Evolutionary conservation across 2,329 filamentous ascomycete species (phyloP).

Genomic region (Fusarium sp.): DNA sequence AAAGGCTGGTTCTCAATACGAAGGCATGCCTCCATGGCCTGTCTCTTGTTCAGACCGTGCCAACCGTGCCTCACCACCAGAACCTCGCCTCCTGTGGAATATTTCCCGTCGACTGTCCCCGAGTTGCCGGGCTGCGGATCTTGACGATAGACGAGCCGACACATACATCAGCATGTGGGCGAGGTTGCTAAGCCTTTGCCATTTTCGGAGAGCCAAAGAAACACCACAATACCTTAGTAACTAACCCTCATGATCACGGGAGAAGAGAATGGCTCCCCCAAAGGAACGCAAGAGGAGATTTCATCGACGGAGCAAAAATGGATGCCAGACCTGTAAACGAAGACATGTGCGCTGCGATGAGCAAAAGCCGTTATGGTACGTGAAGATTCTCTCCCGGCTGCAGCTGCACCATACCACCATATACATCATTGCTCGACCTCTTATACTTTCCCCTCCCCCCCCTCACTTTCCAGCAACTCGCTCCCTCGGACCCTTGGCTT

Average conservation of each 20-base stretch:
- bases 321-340: conserved; percentile 53
- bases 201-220: conserved; percentile 26
- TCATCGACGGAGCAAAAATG: conserved; percentile 53
- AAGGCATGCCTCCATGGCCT: conserved; percentile 41
- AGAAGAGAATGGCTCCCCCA: conserved; percentile 49
- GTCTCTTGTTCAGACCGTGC: conserved; percentile 38
- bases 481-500: conserved; percentile 23
- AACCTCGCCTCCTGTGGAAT: conserved; percentile 37
- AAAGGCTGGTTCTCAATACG: conserved; percentile 46
- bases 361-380: conserved; percentile 59
- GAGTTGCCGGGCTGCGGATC: conserved; percentile 30
- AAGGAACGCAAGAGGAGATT: conserved; percentile 54
- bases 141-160: conserved; percentile 38
- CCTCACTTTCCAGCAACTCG: conserved; percentile 15
- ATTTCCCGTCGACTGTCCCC: conserved; percentile 44
- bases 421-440: conserved; percentile 16
- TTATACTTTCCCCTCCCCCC: conserved; percentile 21
- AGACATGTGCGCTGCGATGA: conserved; percentile 62
- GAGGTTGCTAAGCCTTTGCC: conserved; percentile 16
- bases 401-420: neutral
- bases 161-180: conserved; percentile 39
- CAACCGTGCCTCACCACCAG: conserved; percentile 36
- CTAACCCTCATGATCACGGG: neutral
- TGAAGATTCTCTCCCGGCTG: conserved; percentile 21
- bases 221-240: conserved; percentile 18